Evolutionary conservation across 169 alveolate species (phyloP).

Genomic region (Cyclospora cayetanensis): DNA sequence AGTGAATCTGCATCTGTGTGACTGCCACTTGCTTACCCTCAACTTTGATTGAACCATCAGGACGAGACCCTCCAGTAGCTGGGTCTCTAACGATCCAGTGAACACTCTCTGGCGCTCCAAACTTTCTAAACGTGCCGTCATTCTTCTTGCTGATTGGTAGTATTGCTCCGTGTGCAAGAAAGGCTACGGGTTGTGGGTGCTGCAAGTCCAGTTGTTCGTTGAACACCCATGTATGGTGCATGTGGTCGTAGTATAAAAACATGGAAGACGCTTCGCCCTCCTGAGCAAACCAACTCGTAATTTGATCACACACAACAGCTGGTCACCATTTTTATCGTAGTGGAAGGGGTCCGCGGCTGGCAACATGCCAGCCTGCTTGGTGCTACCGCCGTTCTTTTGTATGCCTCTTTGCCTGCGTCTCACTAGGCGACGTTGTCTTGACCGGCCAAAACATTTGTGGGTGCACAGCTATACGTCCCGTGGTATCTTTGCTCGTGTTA

Average conservation of each 20-base stretch:
- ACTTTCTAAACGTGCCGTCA: neutral
- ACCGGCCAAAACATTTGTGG: no score
- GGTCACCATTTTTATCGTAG: no score
- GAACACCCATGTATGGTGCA: constrained; percentile 70
- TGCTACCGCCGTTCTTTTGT: no score
- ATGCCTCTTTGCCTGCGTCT: no score
- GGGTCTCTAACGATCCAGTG: constrained; percentile 68
- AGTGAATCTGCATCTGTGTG: no score
- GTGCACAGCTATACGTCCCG: no score
- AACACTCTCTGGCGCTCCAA: constrained; percentile 65
- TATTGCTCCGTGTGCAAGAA: constrained; percentile 68
- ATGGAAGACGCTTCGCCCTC: neutral
- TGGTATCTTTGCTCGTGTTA: no score
- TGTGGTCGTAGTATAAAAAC: constrained; percentile 64
- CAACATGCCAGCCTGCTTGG: no score
- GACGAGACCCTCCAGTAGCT: neutral
- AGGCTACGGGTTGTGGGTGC: constrained; percentile 52
- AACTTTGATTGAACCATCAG: constrained; percentile 42
- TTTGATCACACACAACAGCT: no score
- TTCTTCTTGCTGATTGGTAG: constrained; percentile 25
- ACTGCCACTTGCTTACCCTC: neutral
- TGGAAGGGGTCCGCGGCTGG: no score
- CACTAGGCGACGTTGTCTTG: no score
- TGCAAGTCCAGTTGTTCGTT: constrained; percentile 40
- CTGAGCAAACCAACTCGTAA: no score